phyloP scores from a whole-genome alignment of 495 filamentous ascomycete species.

The Cercophora newfieldiana region DNA sequence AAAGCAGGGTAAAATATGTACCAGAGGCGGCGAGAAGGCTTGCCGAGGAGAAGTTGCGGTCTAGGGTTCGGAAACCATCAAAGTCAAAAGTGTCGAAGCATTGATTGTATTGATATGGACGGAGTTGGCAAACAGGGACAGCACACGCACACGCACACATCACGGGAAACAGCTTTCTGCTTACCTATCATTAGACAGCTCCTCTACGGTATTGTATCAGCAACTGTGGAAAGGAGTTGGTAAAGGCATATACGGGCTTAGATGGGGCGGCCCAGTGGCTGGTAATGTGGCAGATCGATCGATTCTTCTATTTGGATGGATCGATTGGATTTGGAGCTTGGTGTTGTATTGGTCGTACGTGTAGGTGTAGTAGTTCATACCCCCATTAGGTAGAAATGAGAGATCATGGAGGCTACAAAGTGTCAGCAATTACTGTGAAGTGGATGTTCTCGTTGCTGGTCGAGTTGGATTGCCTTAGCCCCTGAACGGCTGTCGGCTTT shows the following conservation, averaged over 20 bases:
- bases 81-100: background rate
- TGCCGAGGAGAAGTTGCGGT: constrained; percentile 22
- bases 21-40: constrained; percentile 28
- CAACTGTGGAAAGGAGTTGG: background rate
- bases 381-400: no score
- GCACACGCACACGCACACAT: no score
- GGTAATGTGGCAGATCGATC: background rate
- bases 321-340: background rate
- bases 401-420: no score
- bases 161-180: background rate
- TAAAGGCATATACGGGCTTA: background rate
- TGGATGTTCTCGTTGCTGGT: no score
- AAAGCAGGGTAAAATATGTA: constrained; percentile 31
- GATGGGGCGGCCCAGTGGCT: background rate
- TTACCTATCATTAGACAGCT: background rate
- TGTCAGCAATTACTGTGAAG: no score
- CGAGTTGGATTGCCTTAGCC: no score
- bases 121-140: background rate
- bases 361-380: background rate
- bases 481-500: no score
- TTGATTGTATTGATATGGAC: background rate
- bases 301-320: no score
- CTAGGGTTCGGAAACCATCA: background rate
- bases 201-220: background rate
- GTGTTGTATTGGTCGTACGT: background rate